phyloP scores from a whole-genome alignment of 139 green algal species.

The Spirogloea muscicola region DNA sequence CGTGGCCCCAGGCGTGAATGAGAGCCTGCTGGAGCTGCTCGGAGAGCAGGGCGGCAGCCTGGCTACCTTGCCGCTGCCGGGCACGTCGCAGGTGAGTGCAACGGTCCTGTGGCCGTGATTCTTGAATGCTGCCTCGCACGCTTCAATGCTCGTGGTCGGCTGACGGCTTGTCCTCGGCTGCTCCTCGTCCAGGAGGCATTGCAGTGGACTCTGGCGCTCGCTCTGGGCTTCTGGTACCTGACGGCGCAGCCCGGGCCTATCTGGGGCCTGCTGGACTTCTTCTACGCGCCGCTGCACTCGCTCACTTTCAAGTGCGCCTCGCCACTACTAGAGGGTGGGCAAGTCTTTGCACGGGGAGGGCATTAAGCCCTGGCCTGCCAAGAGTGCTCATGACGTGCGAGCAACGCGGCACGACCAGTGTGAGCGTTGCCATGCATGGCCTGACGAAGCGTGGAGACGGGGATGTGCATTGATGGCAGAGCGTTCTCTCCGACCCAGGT shows the following conservation, averaged over 20 bases:
- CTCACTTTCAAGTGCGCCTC: background rate
- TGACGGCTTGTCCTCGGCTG: too few species aligned
- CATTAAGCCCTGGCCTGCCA: background rate
- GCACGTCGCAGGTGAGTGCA: too few species aligned
- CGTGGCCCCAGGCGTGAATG: too few species aligned
- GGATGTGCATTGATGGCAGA: background rate
- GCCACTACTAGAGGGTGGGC: background rate
- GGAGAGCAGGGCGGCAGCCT: too few species aligned
- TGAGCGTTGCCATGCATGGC: background rate
- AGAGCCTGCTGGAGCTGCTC: too few species aligned
- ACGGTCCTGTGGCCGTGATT: too few species aligned
- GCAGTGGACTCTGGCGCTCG: background rate
- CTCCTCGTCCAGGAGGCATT: too few species aligned
- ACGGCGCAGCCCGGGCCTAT: conserved; percentile 3
- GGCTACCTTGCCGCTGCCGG: too few species aligned
- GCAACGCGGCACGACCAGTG: background rate
- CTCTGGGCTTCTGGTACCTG: conserved; percentile 1
- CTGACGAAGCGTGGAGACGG: background rate
- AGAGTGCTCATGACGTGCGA: background rate
- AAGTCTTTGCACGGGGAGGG: background rate
- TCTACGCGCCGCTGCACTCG: conserved; percentile 15
- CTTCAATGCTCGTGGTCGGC: too few species aligned
- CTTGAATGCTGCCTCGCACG: too few species aligned
- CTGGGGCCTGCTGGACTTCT: conserved; percentile 27
- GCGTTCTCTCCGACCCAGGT: background rate